A percentile compares a stretch with the other conserved stretches of the same genome.
Conservation (phyloP, 179 eudicot species). For the Beta corolliflora region DNA sequence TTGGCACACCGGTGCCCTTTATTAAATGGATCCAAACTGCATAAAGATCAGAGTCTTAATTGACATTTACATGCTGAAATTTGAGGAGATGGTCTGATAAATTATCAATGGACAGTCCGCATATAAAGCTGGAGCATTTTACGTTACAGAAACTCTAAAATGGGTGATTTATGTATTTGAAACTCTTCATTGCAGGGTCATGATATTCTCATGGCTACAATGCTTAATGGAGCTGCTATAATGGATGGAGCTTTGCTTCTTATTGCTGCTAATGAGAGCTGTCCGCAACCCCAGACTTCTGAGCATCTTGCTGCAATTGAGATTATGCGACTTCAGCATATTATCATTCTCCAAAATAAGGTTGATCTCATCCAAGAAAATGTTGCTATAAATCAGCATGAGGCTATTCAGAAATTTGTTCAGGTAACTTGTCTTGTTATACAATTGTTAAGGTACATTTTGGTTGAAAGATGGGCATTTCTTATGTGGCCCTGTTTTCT, state of each 20-base stretch:
- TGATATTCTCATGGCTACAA: constrained; percentile 99
- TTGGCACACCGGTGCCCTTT: background rate
- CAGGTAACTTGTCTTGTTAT: background rate
- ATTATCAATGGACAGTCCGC: too few species aligned
- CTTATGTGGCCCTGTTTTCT: constrained; percentile 14
- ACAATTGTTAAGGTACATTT: too few species aligned
- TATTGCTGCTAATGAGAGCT: too few species aligned
- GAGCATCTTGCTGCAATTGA: too few species aligned
- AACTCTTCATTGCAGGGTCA: constrained; percentile 61
- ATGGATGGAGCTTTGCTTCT: constrained; percentile 8
- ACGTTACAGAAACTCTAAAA: background rate
- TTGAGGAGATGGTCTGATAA: background rate
- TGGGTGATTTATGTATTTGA: background rate
- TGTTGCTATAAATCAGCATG: too few species aligned
- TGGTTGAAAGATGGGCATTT: background rate
- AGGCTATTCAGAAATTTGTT: too few species aligned
- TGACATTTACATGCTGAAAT: background rate
- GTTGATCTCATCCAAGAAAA: constrained; percentile 46
- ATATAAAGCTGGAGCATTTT: background rate
- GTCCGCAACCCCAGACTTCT: too few species aligned
- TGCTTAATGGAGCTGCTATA: constrained; percentile 99
- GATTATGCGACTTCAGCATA: too few species aligned
- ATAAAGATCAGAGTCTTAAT: too few species aligned
- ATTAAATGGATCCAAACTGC: background rate
- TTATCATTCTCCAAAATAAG: constrained; percentile 53